A percentile compares a stretch with the other conserved stretches of the same genome.
Conservation (phyloP, 139 green algal species). For the Chlorella sp. region DNA sequence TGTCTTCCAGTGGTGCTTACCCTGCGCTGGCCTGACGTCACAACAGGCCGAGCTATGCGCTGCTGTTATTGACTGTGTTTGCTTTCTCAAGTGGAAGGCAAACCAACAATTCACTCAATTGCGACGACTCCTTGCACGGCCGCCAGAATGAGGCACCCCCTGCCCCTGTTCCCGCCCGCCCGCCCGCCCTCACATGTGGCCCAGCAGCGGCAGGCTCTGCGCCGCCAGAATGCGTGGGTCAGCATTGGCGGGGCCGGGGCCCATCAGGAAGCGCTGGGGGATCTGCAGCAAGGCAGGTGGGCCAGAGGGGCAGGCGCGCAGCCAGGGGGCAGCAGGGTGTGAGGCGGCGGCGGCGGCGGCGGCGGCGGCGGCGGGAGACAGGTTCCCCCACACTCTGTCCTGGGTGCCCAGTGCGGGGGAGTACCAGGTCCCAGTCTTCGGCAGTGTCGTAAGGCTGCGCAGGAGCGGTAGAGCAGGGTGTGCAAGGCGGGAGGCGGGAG, state of each 20-base stretch:
- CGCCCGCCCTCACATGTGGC: slow-evolving; percentile 78
- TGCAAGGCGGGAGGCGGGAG: not conserved
- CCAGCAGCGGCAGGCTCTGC: slow-evolving; percentile 85
- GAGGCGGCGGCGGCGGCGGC: not conserved
- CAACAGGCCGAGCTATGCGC: too few relatives aligned
- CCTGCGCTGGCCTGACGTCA: too few relatives aligned
- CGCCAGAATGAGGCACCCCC: too few relatives aligned
- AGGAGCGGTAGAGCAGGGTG: not conserved
- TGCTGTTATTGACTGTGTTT: too few relatives aligned
- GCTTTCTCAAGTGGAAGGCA: too few relatives aligned
- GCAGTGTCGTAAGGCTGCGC: not conserved
- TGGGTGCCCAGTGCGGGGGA: not conserved
- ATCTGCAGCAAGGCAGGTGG: slow-evolving; percentile 38
- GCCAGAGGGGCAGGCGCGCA: too few relatives aligned
- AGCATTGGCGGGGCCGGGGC: slow-evolving; percentile 86
- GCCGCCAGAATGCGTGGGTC: slow-evolving; percentile 82
- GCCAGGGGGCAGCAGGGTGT: not conserved
- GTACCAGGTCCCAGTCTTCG: not conserved
- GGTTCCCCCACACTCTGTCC: too few relatives aligned
- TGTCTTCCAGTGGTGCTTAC: too few relatives aligned
- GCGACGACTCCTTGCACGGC: too few relatives aligned
- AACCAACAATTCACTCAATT: too few relatives aligned
- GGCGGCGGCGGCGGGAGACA: not conserved
- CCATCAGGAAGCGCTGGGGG: slow-evolving; percentile 83
- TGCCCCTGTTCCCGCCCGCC: not conserved